phyloP scores from a whole-genome alignment of 768 basidiomycete species.

The Hygrocybe punicea region DNA sequence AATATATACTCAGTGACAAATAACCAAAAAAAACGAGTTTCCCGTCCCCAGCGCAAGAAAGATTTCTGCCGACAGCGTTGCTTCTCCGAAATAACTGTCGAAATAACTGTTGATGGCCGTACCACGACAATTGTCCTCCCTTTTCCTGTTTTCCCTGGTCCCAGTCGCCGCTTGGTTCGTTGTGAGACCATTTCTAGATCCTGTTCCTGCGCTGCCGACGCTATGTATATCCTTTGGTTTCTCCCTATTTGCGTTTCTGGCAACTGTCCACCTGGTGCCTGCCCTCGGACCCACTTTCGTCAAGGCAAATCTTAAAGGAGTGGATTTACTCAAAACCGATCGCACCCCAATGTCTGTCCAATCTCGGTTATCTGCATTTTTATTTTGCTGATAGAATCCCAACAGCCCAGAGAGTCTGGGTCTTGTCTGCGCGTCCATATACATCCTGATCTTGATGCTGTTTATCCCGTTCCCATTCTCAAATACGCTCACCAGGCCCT shows the following conservation, averaged over 20 bases:
- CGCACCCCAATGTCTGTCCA: conserved; percentile 60
- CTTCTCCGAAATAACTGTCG: no score
- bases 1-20: no score
- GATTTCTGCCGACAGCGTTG: no score
- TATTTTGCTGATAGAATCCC: conserved; percentile 4
- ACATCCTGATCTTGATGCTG: conserved; percentile 60
- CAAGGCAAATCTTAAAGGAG: conserved; percentile 77
- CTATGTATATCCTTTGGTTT: conserved; percentile 80
- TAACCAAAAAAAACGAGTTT: no score
- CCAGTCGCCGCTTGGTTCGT: conserved; percentile 75
- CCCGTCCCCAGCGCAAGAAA: no score
- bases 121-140: conserved; percentile 50
- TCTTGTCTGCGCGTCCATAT: conserved; percentile 79
- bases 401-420: conserved; percentile 94
- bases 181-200: conserved; percentile 65
- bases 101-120: no score
- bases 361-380: conserved; percentile 4
- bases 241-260: conserved; percentile 76
- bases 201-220: conserved; percentile 63
- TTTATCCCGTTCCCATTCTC: conserved; percentile 52
- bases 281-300: conserved; percentile 77
- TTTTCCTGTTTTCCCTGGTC: conserved; percentile 55
- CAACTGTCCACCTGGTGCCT: conserved; percentile 77
- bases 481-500: conserved; percentile 43
- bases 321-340: conserved; percentile 83